A percentile compares a stretch with the other conserved stretches of the same genome.
phyloP scores from a whole-genome alignment of 208 protist genomes.

The Leishmania amazonensis region DNA sequence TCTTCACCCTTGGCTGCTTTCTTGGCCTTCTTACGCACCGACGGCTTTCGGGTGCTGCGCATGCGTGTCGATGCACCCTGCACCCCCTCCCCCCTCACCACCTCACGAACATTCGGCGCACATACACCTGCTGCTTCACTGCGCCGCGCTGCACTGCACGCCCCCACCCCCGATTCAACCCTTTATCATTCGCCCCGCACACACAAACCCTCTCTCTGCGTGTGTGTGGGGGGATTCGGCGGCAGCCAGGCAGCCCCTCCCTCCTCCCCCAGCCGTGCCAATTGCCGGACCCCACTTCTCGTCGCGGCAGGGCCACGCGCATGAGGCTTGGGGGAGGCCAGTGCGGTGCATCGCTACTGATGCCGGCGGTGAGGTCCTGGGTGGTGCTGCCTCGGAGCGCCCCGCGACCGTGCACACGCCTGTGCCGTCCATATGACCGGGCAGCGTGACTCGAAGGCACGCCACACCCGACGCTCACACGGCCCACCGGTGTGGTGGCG shows the following conservation, averaged over 20 bases:
- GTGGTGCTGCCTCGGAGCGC: not conserved
- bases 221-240: not conserved
- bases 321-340: not conserved
- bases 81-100: not conserved
- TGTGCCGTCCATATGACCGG: not conserved
- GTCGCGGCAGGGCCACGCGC: too few species aligned
- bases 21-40: not conserved
- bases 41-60: not conserved
- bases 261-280: not conserved
- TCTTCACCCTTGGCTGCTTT: not conserved
- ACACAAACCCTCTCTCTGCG: not conserved
- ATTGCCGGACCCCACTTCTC: not conserved
- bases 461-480: not conserved
- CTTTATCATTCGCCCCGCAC: not conserved
- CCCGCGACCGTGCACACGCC: not conserved
- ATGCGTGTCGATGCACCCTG: not conserved
- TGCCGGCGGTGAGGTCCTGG: not conserved
- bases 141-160: not conserved
- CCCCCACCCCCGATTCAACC: not conserved
- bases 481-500: not conserved
- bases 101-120: not conserved
- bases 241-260: not conserved
- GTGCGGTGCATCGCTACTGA: not conserved
- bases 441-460: not conserved
- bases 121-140: not conserved